A percentile compares a stretch with the other conserved stretches of the same genome.
phyloP scores from a whole-genome alignment of 2,329 filamentous ascomycete genomes.

The Aspergillus uvarum region DNA sequence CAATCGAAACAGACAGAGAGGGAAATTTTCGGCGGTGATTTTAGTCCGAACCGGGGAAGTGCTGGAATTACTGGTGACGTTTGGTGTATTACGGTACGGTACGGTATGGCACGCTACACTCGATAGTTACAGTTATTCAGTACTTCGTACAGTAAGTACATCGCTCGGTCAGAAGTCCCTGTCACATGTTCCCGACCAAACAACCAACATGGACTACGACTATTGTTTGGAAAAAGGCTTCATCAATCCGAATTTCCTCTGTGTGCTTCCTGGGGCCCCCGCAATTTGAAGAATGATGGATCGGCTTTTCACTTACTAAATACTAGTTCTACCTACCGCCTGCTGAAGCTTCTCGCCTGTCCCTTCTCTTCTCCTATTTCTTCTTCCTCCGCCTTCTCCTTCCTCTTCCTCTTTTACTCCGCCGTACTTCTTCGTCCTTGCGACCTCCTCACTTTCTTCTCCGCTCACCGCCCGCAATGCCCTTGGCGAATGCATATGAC shows the following conservation, averaged over 20 bases:
- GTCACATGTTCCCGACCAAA: constrained; percentile 23
- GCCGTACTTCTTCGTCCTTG: not conserved
- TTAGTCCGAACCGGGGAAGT: constrained; percentile 1
- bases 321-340: not conserved
- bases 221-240: constrained; percentile 12
- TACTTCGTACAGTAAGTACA: no score
- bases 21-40: constrained; percentile 24
- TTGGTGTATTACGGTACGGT: not conserved
- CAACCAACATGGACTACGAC: not conserved
- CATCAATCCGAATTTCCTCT: not conserved
- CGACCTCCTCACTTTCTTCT: constrained; percentile 8
- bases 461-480: constrained; percentile 32
- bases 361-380: constrained; percentile 8
- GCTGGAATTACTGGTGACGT: not conserved
- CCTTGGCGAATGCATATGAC: constrained; percentile 33
- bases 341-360: not conserved
- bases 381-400: constrained; percentile 3
- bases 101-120: not conserved
- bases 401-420: constrained; percentile 5
- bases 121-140: no score
- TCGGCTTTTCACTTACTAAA: no score
- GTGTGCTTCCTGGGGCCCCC: constrained; percentile 4
- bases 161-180: not conserved
- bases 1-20: constrained; percentile 19
- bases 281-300: not conserved